Percentiles rank a stretch among this genome's conserved stretches.
phyloP scores from a whole-genome alignment of 208 protist genomes.

The Plasmodiophora brassicae region DNA sequence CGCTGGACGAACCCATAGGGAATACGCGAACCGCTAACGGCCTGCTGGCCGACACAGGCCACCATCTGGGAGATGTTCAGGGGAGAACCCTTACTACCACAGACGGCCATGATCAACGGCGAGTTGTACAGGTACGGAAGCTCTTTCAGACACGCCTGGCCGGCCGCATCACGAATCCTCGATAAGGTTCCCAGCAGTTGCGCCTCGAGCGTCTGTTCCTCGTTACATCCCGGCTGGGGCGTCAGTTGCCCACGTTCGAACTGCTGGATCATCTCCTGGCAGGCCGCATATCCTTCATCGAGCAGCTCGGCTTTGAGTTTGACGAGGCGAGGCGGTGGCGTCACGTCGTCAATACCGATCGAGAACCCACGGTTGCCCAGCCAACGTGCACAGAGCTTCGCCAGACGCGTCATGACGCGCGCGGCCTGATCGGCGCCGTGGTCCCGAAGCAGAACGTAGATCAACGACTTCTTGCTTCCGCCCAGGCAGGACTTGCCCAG shows the following conservation, averaged over 20 bases:
- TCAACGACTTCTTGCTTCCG: constrained; percentile 61
- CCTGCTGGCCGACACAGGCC: constrained; percentile 92
- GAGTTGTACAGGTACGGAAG: constrained; percentile 85
- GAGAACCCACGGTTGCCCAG: constrained; percentile 91
- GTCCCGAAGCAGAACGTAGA: constrained; percentile 51
- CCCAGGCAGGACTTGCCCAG: constrained; percentile 94
- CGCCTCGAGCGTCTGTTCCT: constrained; percentile 67
- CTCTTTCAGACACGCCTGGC: constrained; percentile 84
- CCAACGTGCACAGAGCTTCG: constrained; percentile 51
- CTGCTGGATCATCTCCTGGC: constrained; percentile 78
- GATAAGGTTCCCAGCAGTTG: constrained; percentile 89
- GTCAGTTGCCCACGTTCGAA: constrained; percentile 82
- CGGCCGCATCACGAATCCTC: constrained; percentile 91
- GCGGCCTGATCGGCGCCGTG: constrained; percentile 47
- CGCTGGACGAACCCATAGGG: constrained; percentile 92
- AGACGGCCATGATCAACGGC: constrained; percentile 98
- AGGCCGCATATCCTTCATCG: constrained; percentile 76
- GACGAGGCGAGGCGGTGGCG: constrained; percentile 76
- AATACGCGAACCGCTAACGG: constrained; percentile 90
- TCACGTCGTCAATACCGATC: constrained; percentile 85
- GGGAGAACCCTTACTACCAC: constrained; percentile 82
- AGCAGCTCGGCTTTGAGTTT: constrained; percentile 82
- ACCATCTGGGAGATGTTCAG: constrained; percentile 99
- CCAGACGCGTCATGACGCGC: constrained; percentile 52
- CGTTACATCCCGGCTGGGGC: constrained; percentile 83